Percentiles rank a stretch among this genome's conserved stretches.
These are phyloP conservation scores for Rhizopogon roseolus DNA, from an alignment of 768 basidiomycete species.

Conservation along the genomic window DNA sequence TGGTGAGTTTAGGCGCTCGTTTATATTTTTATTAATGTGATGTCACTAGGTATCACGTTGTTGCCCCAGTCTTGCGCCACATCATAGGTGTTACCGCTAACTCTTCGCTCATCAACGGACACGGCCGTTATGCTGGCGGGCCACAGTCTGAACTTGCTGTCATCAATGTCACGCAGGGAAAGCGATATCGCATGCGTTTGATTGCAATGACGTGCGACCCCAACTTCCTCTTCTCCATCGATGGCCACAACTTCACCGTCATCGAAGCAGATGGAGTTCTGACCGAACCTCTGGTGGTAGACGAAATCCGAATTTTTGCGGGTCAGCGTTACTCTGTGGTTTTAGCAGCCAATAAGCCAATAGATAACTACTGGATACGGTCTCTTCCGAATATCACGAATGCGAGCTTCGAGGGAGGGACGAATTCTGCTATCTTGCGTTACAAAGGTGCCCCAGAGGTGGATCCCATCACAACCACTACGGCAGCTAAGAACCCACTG, in stretches of 20 bases:
- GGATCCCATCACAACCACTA: slow-evolving; percentile 21
- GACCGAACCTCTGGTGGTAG: slow-evolving; percentile 32
- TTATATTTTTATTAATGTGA: too few relatives aligned
- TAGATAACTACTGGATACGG: slow-evolving; percentile 37
- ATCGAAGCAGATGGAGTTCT: slow-evolving; percentile 39
- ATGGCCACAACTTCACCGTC: slow-evolving; percentile 25
- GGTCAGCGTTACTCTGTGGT: slow-evolving; percentile 47
- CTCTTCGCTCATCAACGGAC: slow-evolving; percentile 36
- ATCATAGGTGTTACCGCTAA: slow-evolving; percentile 10
- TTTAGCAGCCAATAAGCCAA: slow-evolving; percentile 32
- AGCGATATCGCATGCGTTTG: slow-evolving; percentile 32
- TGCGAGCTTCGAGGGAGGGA: slow-evolving; percentile 31
- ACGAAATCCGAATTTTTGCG: slow-evolving; percentile 27
- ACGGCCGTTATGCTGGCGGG: slow-evolving; percentile 26
- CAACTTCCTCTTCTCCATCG: slow-evolving; percentile 22
- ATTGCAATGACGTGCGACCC: slow-evolving; percentile 30
- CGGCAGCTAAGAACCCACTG: slow-evolving; percentile 7
- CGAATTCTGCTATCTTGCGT: slow-evolving; percentile 13
- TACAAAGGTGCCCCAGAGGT: slow-evolving; percentile 14
- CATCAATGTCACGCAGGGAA: slow-evolving; percentile 27
- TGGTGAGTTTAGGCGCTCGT: slow-evolving; percentile 21
- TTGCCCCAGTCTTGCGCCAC: slow-evolving; percentile 12
- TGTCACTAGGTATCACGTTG: slow-evolving; percentile 9
- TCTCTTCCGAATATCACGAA: slow-evolving; percentile 9
- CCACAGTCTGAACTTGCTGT: slow-evolving; percentile 24